Conservation (phyloP, 371 early-diverging fungal genomes). For the Haplosporangium sp. region DNA sequence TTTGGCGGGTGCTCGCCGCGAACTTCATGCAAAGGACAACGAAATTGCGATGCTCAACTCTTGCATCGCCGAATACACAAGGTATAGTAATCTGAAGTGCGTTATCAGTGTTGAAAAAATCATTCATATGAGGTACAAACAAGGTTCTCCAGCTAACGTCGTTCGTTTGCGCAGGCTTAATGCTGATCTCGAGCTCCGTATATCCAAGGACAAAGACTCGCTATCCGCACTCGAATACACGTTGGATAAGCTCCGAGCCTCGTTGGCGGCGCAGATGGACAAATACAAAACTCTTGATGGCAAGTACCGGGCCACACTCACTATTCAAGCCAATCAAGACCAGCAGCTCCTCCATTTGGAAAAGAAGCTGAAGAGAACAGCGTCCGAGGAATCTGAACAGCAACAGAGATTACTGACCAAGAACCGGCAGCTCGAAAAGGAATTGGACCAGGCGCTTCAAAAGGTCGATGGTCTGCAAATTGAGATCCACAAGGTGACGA, state of each 20-base stretch:
- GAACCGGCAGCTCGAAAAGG: slow-evolving; percentile 14
- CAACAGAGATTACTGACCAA: not conserved
- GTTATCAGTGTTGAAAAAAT: not conserved
- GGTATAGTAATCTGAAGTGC: not conserved
- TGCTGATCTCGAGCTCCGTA: slow-evolving; percentile 4
- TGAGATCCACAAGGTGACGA: slow-evolving; percentile 12
- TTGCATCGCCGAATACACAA: slow-evolving; percentile 12
- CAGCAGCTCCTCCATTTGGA: slow-evolving; percentile 17
- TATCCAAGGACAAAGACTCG: slow-evolving; percentile 6
- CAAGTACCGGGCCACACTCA: slow-evolving; percentile 10
- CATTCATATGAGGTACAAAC: not conserved
- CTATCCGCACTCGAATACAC: slow-evolving; percentile 9
- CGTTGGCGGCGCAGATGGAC: slow-evolving; percentile 14
- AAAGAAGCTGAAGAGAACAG: slow-evolving; percentile 3
- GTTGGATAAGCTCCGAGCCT: slow-evolving; percentile 9
- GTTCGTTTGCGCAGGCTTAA: not conserved
- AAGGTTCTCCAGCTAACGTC: too few relatives aligned
- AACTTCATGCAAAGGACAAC: slow-evolving; percentile 11
- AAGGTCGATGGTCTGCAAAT: slow-evolving; percentile 11
- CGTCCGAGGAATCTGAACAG: slow-evolving; percentile 10
- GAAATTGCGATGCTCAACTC: slow-evolving; percentile 18
- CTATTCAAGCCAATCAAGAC: slow-evolving; percentile 14
- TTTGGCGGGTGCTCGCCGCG: slow-evolving; percentile 13
- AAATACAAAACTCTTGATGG: slow-evolving; percentile 22
- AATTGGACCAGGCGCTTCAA: slow-evolving; percentile 7